Conservation (phyloP, 31 red algal genomes). For the Asparagopsis taxiformis region DNA sequence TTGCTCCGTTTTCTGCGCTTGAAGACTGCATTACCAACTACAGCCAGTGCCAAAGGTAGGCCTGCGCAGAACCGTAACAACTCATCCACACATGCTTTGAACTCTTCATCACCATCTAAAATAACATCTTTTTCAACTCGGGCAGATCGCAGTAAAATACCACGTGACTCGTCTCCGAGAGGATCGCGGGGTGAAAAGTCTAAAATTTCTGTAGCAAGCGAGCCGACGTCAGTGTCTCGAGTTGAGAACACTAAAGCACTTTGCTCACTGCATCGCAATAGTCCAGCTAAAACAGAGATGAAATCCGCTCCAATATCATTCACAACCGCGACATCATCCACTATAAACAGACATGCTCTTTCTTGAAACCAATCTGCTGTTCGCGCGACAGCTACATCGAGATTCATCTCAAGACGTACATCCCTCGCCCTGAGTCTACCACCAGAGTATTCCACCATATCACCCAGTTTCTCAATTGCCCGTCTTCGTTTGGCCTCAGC, state of each 20-base stretch:
- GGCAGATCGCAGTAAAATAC: background rate
- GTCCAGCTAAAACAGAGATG: background rate
- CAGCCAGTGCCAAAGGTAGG: background rate
- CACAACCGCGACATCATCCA: background rate
- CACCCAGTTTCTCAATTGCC: background rate
- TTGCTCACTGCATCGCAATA: background rate
- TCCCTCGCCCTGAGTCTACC: background rate
- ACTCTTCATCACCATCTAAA: background rate
- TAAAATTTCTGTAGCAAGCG: background rate
- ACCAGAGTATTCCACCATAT: background rate
- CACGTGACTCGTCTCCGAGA: background rate
- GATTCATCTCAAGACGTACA: background rate
- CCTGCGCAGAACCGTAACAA: background rate
- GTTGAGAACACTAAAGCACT: background rate
- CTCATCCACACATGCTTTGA: background rate
- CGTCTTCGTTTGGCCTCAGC: background rate
- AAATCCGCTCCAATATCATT: background rate
- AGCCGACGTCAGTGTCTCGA: background rate
- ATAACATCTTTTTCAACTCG: background rate
- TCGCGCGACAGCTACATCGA: background rate
- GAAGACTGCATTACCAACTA: background rate
- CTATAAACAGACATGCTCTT: background rate
- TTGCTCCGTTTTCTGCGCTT: background rate
- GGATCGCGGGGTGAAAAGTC: background rate
- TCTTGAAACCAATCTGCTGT: background rate